Conservation (phyloP, 352 stramenopile species). For the Globisporangium perplexum region DNA sequence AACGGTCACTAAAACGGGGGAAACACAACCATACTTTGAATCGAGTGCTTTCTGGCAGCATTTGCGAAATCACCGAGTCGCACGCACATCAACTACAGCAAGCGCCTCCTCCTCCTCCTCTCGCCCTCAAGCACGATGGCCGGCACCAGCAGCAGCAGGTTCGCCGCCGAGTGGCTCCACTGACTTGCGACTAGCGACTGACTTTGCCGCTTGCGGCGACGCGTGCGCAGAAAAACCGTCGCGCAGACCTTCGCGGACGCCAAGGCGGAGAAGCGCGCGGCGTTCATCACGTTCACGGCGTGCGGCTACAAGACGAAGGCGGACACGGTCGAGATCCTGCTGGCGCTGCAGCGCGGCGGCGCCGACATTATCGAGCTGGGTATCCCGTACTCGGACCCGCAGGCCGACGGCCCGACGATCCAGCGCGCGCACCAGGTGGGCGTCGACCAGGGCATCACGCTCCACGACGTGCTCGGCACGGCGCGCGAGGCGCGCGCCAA, state of each 20-base stretch:
- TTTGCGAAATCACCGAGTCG: neutral
- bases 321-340: conserved; percentile 95
- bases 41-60: too few species aligned
- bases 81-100: neutral
- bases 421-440: conserved; percentile 94
- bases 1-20: too few species aligned
- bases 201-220: too few species aligned
- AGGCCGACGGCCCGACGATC: conserved; percentile 98
- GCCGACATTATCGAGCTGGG: conserved; percentile 96
- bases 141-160: neutral
- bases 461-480: conserved; percentile 91
- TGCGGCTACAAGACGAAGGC: conserved; percentile 92
- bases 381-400: conserved; percentile 98
- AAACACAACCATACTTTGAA: too few species aligned
- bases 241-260: conserved; percentile 52
- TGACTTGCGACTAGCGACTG: too few species aligned
- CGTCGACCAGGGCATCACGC: conserved; percentile 91
- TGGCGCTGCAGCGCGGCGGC: conserved; percentile 95
- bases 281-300: conserved; percentile 97
- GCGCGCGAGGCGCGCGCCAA: conserved; percentile 86
- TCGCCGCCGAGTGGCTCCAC: too few species aligned
- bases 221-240: conserved; percentile 44
- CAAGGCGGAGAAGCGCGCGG: conserved; percentile 74
- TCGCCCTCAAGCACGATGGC: neutral
- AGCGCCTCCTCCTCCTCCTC: too few species aligned